Conservation (phyloP, 179 eudicot genomes). For the Beta macrorhiza region DNA sequence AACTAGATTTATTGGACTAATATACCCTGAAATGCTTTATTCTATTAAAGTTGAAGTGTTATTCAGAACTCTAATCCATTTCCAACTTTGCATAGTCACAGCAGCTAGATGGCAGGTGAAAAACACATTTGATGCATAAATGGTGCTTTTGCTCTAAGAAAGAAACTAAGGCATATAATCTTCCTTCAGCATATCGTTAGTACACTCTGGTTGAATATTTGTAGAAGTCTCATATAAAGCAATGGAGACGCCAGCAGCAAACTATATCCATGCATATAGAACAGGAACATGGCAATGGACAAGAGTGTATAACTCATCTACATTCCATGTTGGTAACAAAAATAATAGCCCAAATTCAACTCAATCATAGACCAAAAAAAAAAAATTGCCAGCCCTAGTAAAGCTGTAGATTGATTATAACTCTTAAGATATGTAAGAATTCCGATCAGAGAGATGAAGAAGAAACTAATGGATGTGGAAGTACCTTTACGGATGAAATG, state of each 20-base stretch:
- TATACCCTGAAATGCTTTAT: not conserved
- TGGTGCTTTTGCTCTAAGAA: not conserved
- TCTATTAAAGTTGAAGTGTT: not conserved
- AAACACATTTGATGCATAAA: no score
- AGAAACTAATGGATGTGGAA: not conserved
- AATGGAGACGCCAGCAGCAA: not conserved
- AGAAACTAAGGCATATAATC: not conserved
- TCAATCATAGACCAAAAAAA: not conserved
- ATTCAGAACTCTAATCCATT: not conserved
- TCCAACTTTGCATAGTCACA: no score
- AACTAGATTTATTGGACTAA: not conserved
- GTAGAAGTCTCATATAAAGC: not conserved
- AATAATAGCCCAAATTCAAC: not conserved
- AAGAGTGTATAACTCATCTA: no score
- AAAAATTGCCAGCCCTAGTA: not conserved
- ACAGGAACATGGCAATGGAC: not conserved
- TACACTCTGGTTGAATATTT: not conserved
- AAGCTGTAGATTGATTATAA: not conserved
- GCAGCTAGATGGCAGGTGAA: no score
- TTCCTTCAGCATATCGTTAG: not conserved
- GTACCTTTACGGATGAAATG: slow-evolving; percentile 83
- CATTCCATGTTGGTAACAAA: no score
- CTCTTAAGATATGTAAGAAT: not conserved
- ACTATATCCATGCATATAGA: not conserved
- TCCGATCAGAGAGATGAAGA: not conserved